These are phyloP conservation scores for Cantharellus anzutake DNA, from an alignment of 768 basidiomycete species.

Conservation along the genomic window DNA sequence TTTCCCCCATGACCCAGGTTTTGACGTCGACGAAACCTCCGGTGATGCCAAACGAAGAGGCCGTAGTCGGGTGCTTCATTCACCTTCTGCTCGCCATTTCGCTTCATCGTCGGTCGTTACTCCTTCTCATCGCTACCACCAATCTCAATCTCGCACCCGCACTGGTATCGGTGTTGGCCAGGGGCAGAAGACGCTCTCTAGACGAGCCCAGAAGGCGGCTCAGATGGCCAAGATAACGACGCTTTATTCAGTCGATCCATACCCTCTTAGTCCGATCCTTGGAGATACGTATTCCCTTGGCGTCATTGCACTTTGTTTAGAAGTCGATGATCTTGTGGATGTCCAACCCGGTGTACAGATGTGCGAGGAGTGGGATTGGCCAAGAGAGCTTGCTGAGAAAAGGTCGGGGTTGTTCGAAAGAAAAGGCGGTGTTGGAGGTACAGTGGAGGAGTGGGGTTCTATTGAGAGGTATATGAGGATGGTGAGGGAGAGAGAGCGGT, in stretches of 20 bases:
- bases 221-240: background rate
- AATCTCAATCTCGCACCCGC: background rate
- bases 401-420: background rate
- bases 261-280: background rate
- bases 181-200: background rate
- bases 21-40: background rate
- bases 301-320: constrained; percentile 7
- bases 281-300: constrained; percentile 8
- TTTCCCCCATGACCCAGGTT: background rate
- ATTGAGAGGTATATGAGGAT: background rate
- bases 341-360: constrained; percentile 6
- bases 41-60: background rate
- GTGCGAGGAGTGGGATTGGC: constrained; percentile 6
- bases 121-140: background rate
- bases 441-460: background rate
- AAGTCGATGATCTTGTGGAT: constrained; percentile 5
- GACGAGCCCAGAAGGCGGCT: background rate
- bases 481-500: background rate
- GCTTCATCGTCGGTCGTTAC: background rate
- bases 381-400: background rate
- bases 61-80: background rate
- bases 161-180: background rate
- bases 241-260: background rate
- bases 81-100: background rate
- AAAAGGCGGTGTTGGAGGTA: background rate